A percentile compares a stretch with the other conserved stretches of the same genome.
Conservation (phyloP, 2,329 filamentous ascomycete species). For the Trichoderma asperellum region DNA sequence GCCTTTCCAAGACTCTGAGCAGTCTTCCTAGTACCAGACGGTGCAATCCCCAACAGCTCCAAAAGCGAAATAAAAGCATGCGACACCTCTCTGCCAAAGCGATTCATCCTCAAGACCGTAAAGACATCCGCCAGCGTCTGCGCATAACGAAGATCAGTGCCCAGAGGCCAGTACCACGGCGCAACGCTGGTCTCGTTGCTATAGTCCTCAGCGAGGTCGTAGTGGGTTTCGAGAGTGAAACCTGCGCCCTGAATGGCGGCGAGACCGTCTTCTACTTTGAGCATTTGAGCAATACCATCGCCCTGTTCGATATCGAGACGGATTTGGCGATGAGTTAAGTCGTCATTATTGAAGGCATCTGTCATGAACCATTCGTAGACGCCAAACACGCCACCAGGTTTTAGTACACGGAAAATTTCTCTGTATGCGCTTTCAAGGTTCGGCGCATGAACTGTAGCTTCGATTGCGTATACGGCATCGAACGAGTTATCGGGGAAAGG, state of each 20-base stretch:
- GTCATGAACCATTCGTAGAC: conserved; percentile 99
- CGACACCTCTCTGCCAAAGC: conserved; percentile 69
- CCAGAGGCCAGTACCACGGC: conserved; percentile 91
- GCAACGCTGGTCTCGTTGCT: conserved; percentile 64
- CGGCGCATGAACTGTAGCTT: conserved; percentile 94
- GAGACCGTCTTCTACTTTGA: conserved; percentile 79
- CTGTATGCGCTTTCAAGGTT: conserved; percentile 89
- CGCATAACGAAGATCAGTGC: conserved; percentile 76
- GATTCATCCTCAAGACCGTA: conserved; percentile 83
- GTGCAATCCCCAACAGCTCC: conserved; percentile 72
- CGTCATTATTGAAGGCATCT: conserved; percentile 87
- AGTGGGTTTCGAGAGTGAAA: conserved; percentile 80
- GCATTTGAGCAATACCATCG: conserved; percentile 98
- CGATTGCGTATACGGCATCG: conserved; percentile 95
- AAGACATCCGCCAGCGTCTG: conserved; percentile 72
- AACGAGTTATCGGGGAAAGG: conserved; percentile 89
- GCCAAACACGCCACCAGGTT: conserved; percentile 93
- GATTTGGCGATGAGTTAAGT: conserved; percentile 84
- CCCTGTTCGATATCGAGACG: conserved; percentile 94
- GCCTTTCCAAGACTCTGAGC: conserved; percentile 78
- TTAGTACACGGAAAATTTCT: conserved; percentile 92
- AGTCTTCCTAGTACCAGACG: conserved; percentile 81
- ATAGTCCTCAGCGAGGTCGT: conserved; percentile 74
- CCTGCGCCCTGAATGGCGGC: conserved; percentile 84
- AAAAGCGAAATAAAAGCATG: conserved; percentile 74